Base-by-base conservation (phyloP, 352 stramenopile genomes). In the Albugo candida region DNA sequence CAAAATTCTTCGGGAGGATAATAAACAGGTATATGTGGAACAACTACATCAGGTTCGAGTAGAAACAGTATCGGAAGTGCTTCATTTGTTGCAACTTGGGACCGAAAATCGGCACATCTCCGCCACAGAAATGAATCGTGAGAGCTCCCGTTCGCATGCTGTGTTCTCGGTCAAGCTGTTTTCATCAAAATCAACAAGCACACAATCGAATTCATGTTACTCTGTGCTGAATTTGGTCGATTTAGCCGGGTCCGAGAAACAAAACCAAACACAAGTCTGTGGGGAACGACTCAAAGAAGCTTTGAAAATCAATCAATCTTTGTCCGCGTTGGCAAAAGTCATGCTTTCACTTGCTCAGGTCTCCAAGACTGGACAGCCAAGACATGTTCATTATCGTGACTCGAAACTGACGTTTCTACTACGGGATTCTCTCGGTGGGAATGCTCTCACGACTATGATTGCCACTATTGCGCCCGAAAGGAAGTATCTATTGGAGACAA, bases 151-250 rank as follows among this genome's bases (percentile, higher is more conserved):
- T 12, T 97, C 87, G 0, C 94, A 99, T 58, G 92, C 93, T 5
- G 93, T 99, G 18, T 99, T 98, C 54, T 96, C 92, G 13, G 68
- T 99, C 17, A 82, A 89, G 43, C 48, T 99, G 37, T 74, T 97
- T 51, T 31, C 24, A 31, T 3, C 80, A 83, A 18, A 79, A 65
- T 2, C 58, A 86, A 41, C 65, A 76, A 20, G 81, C 75, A 12
- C 59, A 64, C 2, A 53, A 59, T 27, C 76, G 74, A 16, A 59
- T 78, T 13, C 54, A 71, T 17, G 62, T 83, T 40, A 89, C 67
- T 0, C 63, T 75, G 6, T 63, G 70, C n/a, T 87, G 75, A 1
- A 91, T 53, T 55, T 94, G 13, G 77, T 94, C 24, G 81, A 94
- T 65, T 55, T 94, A 11, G 82, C 82, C 34, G 82, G 82, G 0